Conservation (phyloP, 2,329 filamentous ascomycete species). For the Nannizzia gypsea region DNA sequence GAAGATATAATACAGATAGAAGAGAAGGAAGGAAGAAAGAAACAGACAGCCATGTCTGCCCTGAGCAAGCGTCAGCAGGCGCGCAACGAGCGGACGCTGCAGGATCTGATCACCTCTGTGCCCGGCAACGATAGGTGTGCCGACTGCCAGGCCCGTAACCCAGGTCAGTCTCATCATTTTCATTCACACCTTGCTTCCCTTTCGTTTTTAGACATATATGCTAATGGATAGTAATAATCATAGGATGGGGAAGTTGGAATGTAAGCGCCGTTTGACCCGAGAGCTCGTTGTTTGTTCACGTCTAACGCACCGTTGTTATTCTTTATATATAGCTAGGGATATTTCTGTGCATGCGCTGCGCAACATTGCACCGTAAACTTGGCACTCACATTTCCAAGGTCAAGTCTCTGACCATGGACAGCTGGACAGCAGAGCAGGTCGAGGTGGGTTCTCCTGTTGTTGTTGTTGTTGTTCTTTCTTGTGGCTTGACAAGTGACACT, state of each 20-base stretch:
- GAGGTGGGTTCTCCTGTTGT: conserved; percentile 55
- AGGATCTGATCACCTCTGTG: conserved; percentile 73
- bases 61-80: conserved; percentile 95
- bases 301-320: neutral
- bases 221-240: conserved; percentile 26
- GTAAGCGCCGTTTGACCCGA: conserved; percentile 44
- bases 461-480: neutral
- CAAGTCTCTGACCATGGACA: conserved; percentile 98
- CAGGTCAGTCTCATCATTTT: conserved; percentile 49
- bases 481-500: no score
- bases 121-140: conserved; percentile 89
- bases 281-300: neutral
- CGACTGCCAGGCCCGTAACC: conserved; percentile 83
- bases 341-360: conserved; percentile 96
- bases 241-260: conserved; percentile 90
- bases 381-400: conserved; percentile 98
- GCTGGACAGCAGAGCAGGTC: conserved; percentile 89
- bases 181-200: neutral
- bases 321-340: conserved; percentile 60
- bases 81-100: conserved; percentile 84
- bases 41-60: conserved; percentile 50
- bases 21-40: neutral
- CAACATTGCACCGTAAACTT: conserved; percentile 85
- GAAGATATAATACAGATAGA: neutral
- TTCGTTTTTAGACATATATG: neutral